Base-by-base conservation (phyloP, 1,284 basidiomycete genomes). In the Irpex sp. region DNA sequence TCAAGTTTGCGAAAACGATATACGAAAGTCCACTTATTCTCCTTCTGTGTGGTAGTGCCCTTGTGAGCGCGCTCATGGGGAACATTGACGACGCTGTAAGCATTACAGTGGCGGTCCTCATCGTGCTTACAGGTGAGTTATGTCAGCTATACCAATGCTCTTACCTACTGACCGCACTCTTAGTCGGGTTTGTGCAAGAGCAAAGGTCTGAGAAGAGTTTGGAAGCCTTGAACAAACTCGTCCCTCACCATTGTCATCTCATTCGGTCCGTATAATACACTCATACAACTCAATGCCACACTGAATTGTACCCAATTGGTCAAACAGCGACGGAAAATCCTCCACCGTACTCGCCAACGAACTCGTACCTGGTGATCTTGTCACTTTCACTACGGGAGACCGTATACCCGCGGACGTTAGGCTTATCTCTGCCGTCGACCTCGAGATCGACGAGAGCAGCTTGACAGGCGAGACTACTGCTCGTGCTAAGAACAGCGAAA, bases 181-280 rank as follows among this genome's bases (percentile, higher is more conserved):
- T 69, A 94, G 96, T 98, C 63, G 96, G 94, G 0, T 98, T 98
- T 70, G 87, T 98, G 42, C 96, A 98, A 74, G 96, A 98, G 76
- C 88, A 91, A 65, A 83, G 96, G 48, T 98, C 95, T 0, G 96
- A 98, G 75, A 91, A 98, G 77, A 94, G 91, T 60, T 80, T 98
- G 28, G 94, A 97, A 74, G 94, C 96, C 0, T 81, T 98, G 35
- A 97, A 95, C 78, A 97, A 96, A 75, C 90, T 97, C 47, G 95
- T 97, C 10, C 96, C 96, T 0, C 96, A 98, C 71, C 94, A 96
- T 73, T 97, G 94, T 72, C 93, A 97, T 72, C 85, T 98, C 60
- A 80, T 93, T 56, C 89, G 95, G 83, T 90, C 70, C 35, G 82
- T 67, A 23, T 33, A 58, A 10, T 33, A 33, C 28, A 33, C 28